Base-by-base conservation (phyloP, 2,329 filamentous ascomycete species). In the Fusarium sp. region DNA sequence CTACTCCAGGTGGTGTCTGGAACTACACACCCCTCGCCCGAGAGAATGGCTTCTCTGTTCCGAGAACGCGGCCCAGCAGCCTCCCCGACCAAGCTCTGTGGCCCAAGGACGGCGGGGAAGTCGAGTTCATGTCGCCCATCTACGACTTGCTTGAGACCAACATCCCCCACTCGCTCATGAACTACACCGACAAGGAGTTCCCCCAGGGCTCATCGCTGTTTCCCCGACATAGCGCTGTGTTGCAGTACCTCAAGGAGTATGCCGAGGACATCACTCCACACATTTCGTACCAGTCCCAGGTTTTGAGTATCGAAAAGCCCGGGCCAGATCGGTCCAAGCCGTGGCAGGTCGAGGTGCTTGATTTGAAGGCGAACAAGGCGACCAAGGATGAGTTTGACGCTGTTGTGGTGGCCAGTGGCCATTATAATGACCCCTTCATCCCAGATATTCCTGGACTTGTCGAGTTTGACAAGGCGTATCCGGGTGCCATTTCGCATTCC, bases 81-180 rank as follows among this genome's bases (percentile, higher is more conserved):
- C 60, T 72, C 5, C 79, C 80, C 5, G 83, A 87, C 84, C 90
- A 89, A 87, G 79, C 80, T 18, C 78, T 82, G 5, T 70, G 71
- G 65, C 68, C 80, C n/a, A 77, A 78, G 18, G 71, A 77, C 2
- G 65, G 68, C 20, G 63, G 63, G 2, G 74, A 74, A 35, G 84
- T 88, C 3, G 82, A 87, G 3, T 94, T 94, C 73, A 84, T 92
- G n/a, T 93, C 92, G 4, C 92, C 93, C 0, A 85, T 95, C 54
- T 95, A 95, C 79, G 89, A 93, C 61, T 83, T 85, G 14, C 84
- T 95, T 3, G 92, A 95, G 79, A 94, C 93, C 2, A 96, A 96
- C 80, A 93, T 95, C 38, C 93, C 93, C 0, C 88, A 92, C 66
- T 85, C 85, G 1, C 81, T 95, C 35, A 95, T 96, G 93, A 85